These are phyloP conservation scores for Penicillium fimorum DNA, from an alignment of 495 filamentous ascomycete species.

Conservation along the genomic window DNA sequence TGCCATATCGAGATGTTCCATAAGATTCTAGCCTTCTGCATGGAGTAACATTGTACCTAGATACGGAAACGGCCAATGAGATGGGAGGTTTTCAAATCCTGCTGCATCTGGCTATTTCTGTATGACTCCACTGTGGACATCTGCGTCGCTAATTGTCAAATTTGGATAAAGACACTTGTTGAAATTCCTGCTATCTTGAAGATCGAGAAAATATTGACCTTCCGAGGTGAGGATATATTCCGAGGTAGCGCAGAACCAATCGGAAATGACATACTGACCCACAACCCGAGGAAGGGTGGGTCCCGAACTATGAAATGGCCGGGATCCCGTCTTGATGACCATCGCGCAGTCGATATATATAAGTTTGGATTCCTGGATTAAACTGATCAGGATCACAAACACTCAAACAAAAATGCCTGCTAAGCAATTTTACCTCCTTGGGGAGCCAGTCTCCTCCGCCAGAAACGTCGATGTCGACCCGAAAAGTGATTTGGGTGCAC, in stretches of 20 bases:
- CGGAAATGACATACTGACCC: neutral
- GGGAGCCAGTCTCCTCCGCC: conserved; percentile 32
- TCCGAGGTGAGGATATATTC: neutral
- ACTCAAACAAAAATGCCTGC: conserved; percentile 24
- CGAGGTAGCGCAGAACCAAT: conserved; percentile 2
- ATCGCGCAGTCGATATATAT: conserved; percentile 13
- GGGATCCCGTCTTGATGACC: neutral
- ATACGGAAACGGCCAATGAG: neutral
- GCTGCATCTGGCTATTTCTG: neutral
- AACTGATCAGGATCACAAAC: neutral
- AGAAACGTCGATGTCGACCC: conserved; percentile 26
- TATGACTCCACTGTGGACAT: neutral
- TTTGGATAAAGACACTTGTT: neutral
- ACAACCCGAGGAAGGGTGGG: conserved; percentile 5
- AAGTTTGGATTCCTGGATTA: neutral
- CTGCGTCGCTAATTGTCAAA: too few species aligned
- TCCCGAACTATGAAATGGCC: conserved; percentile 8
- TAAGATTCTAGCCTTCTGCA: too few species aligned
- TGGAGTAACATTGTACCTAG: too few species aligned
- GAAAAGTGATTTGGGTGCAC: conserved; percentile 19
- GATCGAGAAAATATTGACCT: neutral
- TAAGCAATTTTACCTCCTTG: conserved; percentile 38
- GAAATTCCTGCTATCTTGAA: neutral
- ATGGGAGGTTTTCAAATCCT: neutral
- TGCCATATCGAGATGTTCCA: too few species aligned